phyloP scores from a whole-genome alignment of 345 rosid species.

The Aquilaria malaccensis region DNA sequence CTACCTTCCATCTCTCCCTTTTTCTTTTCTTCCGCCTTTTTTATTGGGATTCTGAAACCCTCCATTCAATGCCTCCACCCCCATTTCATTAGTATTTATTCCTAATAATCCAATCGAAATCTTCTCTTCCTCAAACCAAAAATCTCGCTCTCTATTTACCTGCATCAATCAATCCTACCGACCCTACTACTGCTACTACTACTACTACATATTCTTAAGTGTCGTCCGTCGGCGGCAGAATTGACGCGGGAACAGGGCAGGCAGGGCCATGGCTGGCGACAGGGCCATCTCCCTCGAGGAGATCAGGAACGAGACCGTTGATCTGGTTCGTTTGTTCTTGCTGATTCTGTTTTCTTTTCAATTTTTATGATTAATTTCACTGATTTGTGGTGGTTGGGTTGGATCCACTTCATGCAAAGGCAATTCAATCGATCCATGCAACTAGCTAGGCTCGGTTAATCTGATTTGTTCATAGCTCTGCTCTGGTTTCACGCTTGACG shows the following conservation, averaged over 20 bases:
- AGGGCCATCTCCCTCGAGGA: slow-evolving; percentile 36
- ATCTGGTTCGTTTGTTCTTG: slow-evolving; percentile 30
- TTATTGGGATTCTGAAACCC: slow-evolving; percentile 8
- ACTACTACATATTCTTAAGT: too few relatives aligned
- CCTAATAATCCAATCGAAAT: background rate
- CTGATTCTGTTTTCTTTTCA: too few relatives aligned
- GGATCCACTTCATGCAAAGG: background rate
- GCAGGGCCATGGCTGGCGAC: slow-evolving; percentile 2
- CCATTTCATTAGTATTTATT: background rate
- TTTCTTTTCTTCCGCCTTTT: background rate
- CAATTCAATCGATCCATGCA: background rate
- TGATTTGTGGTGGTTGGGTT: too few relatives aligned
- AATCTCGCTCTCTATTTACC: background rate
- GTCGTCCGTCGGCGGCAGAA: too few relatives aligned
- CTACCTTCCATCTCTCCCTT: background rate
- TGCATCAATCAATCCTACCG: background rate
- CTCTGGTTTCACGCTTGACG: background rate
- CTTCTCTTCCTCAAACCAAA: background rate
- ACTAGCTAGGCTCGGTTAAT: background rate
- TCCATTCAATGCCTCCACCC: slow-evolving; percentile 1
- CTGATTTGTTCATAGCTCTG: background rate
- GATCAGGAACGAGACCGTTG: slow-evolving; percentile 73
- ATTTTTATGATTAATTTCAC: too few relatives aligned
- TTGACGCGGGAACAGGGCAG: background rate
- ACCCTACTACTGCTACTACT: too few relatives aligned